These are phyloP conservation scores for Jaltomata sinuosa DNA, from an alignment of 257 asterid species.

Conservation along the genomic window DNA sequence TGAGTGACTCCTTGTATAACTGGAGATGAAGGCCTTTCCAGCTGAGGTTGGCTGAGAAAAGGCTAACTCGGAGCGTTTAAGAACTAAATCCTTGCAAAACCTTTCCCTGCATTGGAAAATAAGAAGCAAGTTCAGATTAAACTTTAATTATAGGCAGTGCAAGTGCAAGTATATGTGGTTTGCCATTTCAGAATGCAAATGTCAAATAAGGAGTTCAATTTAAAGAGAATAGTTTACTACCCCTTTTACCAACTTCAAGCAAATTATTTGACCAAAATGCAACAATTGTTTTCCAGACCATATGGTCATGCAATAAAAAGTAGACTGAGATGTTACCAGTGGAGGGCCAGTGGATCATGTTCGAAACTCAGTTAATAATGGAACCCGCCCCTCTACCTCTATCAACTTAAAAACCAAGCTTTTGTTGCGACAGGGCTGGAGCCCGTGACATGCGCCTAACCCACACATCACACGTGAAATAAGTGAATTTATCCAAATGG, in stretches of 20 bases:
- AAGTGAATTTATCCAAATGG: too few relatives aligned
- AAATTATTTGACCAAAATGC: not conserved
- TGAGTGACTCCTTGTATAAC: slow-evolving; percentile 40
- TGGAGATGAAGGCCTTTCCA: slow-evolving; percentile 52
- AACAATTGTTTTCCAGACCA: not conserved
- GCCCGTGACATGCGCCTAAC: not conserved
- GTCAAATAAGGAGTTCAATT: not conserved
- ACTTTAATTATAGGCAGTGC: not conserved
- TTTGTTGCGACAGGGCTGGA: too few relatives aligned
- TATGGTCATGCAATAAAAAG: not conserved
- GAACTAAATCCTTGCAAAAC: slow-evolving; percentile 37
- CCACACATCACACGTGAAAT: not conserved
- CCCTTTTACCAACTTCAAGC: not conserved
- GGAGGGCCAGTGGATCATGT: not conserved
- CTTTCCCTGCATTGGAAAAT: slow-evolving; percentile 41
- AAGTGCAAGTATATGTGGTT: not conserved
- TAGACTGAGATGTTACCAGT: not conserved
- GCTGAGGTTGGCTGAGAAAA: slow-evolving; percentile 71
- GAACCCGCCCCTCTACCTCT: not conserved
- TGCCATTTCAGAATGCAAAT: not conserved
- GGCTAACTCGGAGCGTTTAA: slow-evolving; percentile 36
- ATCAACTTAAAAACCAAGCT: not conserved
- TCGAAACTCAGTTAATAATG: not conserved
- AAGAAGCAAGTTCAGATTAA: not conserved
- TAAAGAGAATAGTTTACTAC: not conserved